Percentiles rank a stretch among this genome's conserved stretches.
phyloP scores from a whole-genome alignment of 2,329 filamentous ascomycete genomes.

The Meredithiella fracta region DNA sequence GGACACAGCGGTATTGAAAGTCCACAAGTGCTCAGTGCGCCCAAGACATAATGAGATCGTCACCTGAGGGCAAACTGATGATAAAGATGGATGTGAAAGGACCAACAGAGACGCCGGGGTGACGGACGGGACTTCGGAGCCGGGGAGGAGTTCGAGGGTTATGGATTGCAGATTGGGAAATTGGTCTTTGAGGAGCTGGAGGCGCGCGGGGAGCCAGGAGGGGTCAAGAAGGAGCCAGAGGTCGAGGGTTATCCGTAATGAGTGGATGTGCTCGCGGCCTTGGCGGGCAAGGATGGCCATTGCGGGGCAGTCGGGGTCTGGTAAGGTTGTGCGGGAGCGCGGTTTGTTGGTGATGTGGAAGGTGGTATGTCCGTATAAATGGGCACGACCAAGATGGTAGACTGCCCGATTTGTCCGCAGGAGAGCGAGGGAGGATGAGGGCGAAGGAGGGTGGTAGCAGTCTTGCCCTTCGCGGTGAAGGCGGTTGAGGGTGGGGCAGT shows the following conservation, averaged over 20 bases:
- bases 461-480: conserved; percentile 21
- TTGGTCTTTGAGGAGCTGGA: background rate
- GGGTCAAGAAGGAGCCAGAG: conserved; percentile 4
- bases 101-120: conserved; percentile 17
- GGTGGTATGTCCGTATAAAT: conserved; percentile 32
- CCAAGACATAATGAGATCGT: conserved; percentile 21
- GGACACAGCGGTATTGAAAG: conserved; percentile 28
- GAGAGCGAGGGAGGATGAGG: conserved; percentile 23
- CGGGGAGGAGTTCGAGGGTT: conserved; percentile 16
- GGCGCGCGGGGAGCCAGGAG: background rate
- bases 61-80: background rate
- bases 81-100: conserved; percentile 8
- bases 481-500: conserved; percentile 19
- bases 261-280: background rate
- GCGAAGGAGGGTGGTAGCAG: conserved; percentile 20
- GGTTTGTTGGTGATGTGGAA: conserved; percentile 28
- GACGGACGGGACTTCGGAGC: background rate
- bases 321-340: conserved; percentile 22
- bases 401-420: conserved; percentile 23
- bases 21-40: conserved; percentile 23
- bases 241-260: conserved; percentile 8
- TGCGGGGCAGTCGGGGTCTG: conserved; percentile 14
- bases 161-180: conserved; percentile 17
- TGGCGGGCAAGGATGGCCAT: background rate
- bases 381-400: conserved; percentile 23